Evolutionary conservation across 208 protist genomes (phyloP).

Genomic region (Leishmania aethiopica): DNA sequence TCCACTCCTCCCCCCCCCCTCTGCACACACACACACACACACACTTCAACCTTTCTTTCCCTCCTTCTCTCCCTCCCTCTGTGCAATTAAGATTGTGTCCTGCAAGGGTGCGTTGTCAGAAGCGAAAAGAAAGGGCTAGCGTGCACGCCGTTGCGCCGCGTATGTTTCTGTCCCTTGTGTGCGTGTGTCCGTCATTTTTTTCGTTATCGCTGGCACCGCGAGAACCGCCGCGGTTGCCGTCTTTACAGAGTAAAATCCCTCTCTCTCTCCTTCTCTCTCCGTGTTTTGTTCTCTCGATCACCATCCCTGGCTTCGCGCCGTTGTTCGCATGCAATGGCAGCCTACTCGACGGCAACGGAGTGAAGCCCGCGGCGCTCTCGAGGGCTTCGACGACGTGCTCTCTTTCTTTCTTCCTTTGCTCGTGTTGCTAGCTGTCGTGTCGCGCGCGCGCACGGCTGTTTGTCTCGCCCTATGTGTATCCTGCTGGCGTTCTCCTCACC

Average conservation of each 20-base stretch:
- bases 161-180: not conserved
- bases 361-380: not conserved
- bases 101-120: not conserved
- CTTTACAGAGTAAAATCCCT: not conserved
- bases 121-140: not conserved
- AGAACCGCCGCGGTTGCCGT: not conserved
- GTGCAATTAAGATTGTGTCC: not conserved
- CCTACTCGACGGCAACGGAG: not conserved
- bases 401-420: not conserved
- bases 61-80: not conserved
- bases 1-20: not conserved
- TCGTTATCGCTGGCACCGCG: not conserved
- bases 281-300: not conserved
- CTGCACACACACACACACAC: conserved; percentile 1
- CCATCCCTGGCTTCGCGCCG: not conserved
- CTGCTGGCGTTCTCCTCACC: not conserved
- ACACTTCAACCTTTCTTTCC: not conserved
- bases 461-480: not conserved
- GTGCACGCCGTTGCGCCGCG: not conserved
- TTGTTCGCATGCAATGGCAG: not conserved
- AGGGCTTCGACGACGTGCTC: not conserved
- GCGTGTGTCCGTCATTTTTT: not conserved
- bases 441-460: no score
- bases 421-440: no score
- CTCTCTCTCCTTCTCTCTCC: not conserved